Base-by-base conservation (phyloP, 2,329 filamentous ascomycete species). In the Fusarium subglutinans region DNA sequence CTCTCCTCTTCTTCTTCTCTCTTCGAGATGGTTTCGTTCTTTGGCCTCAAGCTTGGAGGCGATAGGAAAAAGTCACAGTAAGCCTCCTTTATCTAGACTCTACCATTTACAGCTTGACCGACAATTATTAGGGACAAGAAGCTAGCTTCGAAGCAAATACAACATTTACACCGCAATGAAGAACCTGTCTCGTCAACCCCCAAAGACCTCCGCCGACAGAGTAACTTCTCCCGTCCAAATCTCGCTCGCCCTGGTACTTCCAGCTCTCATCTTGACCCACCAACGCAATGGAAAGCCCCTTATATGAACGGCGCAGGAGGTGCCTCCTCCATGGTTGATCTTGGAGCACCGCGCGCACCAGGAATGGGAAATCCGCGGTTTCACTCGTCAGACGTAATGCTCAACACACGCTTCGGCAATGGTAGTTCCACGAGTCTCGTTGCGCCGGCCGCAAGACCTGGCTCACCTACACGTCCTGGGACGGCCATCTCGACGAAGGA, bases 21-120 rank as follows among this genome's bases (percentile, higher is more conserved):
- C 2, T 48, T 63, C 73, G 71, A 67, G 63, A 90, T 90, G 89
- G 88, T 90, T 28, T 89, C 89, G 6, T 88, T 90, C 72, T 89
- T 90, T 72, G 88, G 88, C 56, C 81, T 90, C 78, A 89, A 86
- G 78, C 83, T 90, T 68, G 87, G 87, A 56, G 84, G 84, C 74
- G 87, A 88, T 70, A 89, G 86, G 82, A 90, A 90, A 80, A 89
- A 88, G 85, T 86, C 82, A n/a, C 79, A 84, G 87, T 84, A 79
- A 77, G 80, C 64, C 63, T 76, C 59, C 37, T 45, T 44, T 61
- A n/a, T 50, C 28, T 24, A 15, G 13, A 28, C 13, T 22, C 44
- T 15, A 15, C 44, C 20, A 0, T 28, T 9, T 11, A 10, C 13
- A 47, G 5, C 7, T 47, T 47, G 2, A 5, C 18, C 2, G 44